A percentile compares a stretch with the other conserved stretches of the same genome.
Conservation (phyloP, 2,329 filamentous ascomycete genomes). For the Penicillium frequentans region DNA sequence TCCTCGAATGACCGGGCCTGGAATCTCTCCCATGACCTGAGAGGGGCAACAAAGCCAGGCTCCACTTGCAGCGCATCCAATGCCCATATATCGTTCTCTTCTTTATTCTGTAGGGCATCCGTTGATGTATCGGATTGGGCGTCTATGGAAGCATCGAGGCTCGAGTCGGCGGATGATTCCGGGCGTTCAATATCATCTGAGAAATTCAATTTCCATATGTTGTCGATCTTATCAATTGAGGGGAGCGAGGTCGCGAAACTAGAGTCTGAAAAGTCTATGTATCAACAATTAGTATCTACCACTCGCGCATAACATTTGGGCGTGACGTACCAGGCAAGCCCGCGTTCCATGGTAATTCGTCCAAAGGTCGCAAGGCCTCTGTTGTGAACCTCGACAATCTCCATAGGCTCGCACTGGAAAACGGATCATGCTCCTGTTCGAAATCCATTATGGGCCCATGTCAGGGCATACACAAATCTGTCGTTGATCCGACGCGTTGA, state of each 20-base stretch:
- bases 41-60: conserved; percentile 12
- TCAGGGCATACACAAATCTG: background rate
- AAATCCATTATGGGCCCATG: conserved; percentile 29
- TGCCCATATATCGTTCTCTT: conserved; percentile 37
- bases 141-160: conserved; percentile 20
- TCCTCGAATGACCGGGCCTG: conserved; percentile 31
- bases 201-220: conserved; percentile 35
- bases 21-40: conserved; percentile 46
- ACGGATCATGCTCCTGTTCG: conserved; percentile 29
- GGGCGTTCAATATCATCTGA: conserved; percentile 24
- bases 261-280: conserved; percentile 12
- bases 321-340: conserved; percentile 32
- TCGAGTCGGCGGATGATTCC: conserved; percentile 22
- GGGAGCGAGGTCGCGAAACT: conserved; percentile 23
- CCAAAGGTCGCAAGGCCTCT: conserved; percentile 37
- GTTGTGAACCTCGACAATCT: conserved; percentile 40
- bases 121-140: conserved; percentile 13
- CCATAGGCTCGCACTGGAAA: conserved; percentile 38
- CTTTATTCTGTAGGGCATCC: conserved; percentile 3
- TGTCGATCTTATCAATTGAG: conserved; percentile 24
- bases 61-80: conserved; percentile 25
- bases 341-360: conserved; percentile 36
- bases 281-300: background rate
- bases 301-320: background rate
- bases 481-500: conserved; percentile 5